Evolutionary conservation across 1,139 yeast genomes (phyloP).

Genomic region (Suhomyces wounanorum): DNA sequence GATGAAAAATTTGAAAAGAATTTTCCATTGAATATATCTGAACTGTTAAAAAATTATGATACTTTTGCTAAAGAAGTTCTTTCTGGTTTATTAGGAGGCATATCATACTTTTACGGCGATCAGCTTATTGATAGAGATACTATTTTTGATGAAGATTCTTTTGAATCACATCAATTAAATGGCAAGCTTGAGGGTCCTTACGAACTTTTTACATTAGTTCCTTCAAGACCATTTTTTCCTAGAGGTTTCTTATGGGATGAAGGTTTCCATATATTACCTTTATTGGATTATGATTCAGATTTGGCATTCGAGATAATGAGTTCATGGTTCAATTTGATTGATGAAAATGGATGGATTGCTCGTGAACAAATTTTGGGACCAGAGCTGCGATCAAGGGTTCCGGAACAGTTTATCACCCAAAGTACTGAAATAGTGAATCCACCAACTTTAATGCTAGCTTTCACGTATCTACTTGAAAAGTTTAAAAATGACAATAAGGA

Average conservation of each 20-base stretch:
- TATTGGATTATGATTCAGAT: constrained; percentile 82
- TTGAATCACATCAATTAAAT: constrained; percentile 52
- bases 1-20: constrained; percentile 56
- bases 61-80: constrained; percentile 75
- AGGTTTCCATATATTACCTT: constrained; percentile 88
- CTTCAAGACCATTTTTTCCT: constrained; percentile 93
- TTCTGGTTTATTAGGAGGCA: constrained; percentile 86
- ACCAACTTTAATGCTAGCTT: constrained; percentile 84
- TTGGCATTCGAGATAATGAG: constrained; percentile 76
- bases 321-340: constrained; percentile 87
- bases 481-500: constrained; percentile 26
- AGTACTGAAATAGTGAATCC: constrained; percentile 94
- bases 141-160: constrained; percentile 63
- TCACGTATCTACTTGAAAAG: constrained; percentile 64
- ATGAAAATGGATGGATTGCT: constrained; percentile 95
- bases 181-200: constrained; percentile 66
- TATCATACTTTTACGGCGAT: constrained; percentile 88
- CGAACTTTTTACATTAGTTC: constrained; percentile 80
- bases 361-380: constrained; percentile 92
- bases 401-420: constrained; percentile 78
- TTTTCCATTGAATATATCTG: constrained; percentile 56
- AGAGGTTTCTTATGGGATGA: constrained; percentile 99
- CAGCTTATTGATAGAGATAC: constrained; percentile 78
- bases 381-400: constrained; percentile 88
- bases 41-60: constrained; percentile 40